Evolutionary conservation across 2,329 filamentous ascomycete species (phyloP), one percentile per base, ranked within the genome.

Genomic region (Trichophaea hybrida): DNA sequence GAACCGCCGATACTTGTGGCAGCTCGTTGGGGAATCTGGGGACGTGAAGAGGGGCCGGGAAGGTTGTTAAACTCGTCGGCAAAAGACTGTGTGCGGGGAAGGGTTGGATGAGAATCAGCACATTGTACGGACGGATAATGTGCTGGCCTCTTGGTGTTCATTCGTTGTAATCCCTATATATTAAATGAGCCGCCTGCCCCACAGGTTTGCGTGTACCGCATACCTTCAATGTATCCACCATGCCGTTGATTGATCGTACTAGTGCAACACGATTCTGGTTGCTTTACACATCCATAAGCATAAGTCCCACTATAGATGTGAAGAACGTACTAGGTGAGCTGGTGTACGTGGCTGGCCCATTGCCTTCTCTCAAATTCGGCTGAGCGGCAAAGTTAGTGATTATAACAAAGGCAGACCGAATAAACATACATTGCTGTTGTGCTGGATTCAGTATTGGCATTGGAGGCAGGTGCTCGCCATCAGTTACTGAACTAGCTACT

Each of bases 131-230:
- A 88, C 57, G 93, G 93, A 71, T 98, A 98, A 71, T 94, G 87
- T 35, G 90, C 91, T 1, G 93, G 93, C 93, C 93, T 97, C 69
- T 83, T 80, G 12, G 84, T 76, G 69, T 98, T 98, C 79, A 88
- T 93, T 64, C 90, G 80, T 72, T 94, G 90, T 59, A 98, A 78
- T 61, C 81, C 82, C 67, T 69, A 44, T 31, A 58, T 34, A 59
- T 12, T 44, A 10, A 35, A 49, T 54, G 49, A 65, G 52, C 38
- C 32, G 49, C 44, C 33, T 55, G 49, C 31, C 24, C 24, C 24
- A 48, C 34, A 51, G 17, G 34, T 13, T 17, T 12, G n/a, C n/a
- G 38, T 51, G 48, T 51, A 50, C n/a, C 31, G 37, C 57, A 37
- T 61, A 68, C 67, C 71, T 85, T 84, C 65, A 98, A 75, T 1